Percentiles rank a stretch among this genome's conserved stretches.
These are phyloP conservation scores for Triglochin maritima DNA, from an alignment of 106 monocot species.

Conservation along the genomic window DNA sequence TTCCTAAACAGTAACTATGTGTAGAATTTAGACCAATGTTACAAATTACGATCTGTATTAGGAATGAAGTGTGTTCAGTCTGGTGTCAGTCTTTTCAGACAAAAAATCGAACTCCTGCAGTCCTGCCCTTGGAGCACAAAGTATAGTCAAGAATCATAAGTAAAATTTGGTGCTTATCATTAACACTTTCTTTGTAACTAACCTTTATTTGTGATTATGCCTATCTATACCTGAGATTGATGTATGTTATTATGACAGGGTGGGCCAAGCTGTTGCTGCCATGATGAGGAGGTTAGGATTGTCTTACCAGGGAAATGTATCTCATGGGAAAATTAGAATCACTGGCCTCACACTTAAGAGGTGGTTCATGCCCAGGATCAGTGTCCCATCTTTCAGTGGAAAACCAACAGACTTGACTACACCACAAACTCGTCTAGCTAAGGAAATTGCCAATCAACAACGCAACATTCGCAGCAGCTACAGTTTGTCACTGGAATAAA, in stretches of 20 bases:
- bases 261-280: constrained; percentile 67
- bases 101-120: too few species aligned
- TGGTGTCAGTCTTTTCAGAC: too few species aligned
- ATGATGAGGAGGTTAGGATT: constrained; percentile 71
- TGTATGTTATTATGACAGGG: constrained; percentile 23
- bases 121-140: too few species aligned
- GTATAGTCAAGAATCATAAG: too few species aligned
- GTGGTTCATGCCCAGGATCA: constrained; percentile 77
- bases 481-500: constrained; percentile 34
- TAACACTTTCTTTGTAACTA: too few species aligned
- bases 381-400: constrained; percentile 13
- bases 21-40: too few species aligned
- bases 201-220: too few species aligned
- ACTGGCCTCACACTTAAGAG: constrained; percentile 59
- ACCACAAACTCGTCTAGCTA: constrained; percentile 36
- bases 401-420: constrained; percentile 33
- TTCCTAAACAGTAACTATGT: too few species aligned
- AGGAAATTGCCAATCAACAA: constrained; percentile 71
- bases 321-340: constrained; percentile 73
- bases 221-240: too few species aligned
- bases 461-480: constrained; percentile 55
- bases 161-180: too few species aligned
- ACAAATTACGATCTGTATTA: too few species aligned
- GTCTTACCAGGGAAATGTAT: constrained; percentile 59
- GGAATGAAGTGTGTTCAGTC: too few species aligned